phyloP scores from a whole-genome alignment of 169 alveolate species.

The Plasmodium falciparum region DNA sequence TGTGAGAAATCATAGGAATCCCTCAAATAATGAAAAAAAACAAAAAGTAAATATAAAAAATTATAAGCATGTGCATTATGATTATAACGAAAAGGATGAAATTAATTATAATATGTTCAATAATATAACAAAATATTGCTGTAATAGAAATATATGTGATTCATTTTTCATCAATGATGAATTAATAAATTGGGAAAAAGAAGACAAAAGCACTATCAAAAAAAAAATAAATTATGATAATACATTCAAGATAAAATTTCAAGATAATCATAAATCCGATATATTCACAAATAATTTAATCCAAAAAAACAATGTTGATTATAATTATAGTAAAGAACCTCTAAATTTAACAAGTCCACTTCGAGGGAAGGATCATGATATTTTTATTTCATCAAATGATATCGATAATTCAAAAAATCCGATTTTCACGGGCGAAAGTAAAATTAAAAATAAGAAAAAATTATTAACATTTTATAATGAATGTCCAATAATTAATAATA shows the following conservation, averaged over 20 bases:
- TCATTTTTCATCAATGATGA: slow-evolving; percentile 20
- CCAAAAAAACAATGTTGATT: not conserved
- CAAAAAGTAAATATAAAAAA: slow-evolving; percentile 9
- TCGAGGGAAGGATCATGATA: not conserved
- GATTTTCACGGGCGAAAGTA: not conserved
- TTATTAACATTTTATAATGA: not conserved
- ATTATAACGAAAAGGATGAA: not conserved
- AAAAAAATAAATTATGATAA: not conserved
- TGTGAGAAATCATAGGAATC: too few relatives aligned
- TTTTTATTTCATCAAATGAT: not conserved
- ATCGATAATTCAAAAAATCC: slow-evolving; percentile 5
- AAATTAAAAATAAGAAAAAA: not conserved
- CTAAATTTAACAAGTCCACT: slow-evolving; percentile 4
- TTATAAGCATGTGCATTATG: not conserved
- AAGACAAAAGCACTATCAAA: not conserved
- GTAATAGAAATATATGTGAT: slow-evolving; percentile 22
- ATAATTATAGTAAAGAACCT: not conserved
- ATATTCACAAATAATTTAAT: slow-evolving; percentile 4
- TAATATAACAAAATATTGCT: slow-evolving; percentile 37
- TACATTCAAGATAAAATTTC: too few relatives aligned
- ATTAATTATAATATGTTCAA: slow-evolving; percentile 3
- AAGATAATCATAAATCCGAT: not conserved
- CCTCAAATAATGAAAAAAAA: too few relatives aligned
- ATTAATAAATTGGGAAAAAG: not conserved
- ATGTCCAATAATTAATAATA: not conserved